Base-by-base conservation (phyloP, 768 basidiomycete species). In the Candolleomyces eurysporus region DNA sequence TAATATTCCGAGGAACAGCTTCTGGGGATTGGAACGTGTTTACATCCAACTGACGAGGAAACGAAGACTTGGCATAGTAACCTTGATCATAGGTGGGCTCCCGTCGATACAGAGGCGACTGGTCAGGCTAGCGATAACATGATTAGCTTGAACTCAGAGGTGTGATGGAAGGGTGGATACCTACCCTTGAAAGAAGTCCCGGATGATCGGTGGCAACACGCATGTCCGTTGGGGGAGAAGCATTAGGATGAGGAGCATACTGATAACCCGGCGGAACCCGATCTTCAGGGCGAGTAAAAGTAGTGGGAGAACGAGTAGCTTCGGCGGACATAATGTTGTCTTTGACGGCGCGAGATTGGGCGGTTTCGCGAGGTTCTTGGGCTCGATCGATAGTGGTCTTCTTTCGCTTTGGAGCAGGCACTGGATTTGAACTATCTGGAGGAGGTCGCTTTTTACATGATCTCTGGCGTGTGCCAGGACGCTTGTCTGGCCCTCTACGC, bases 401-500 rank as follows among this genome's bases (percentile, higher is more conserved):
- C 58, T 50, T 59, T 69, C 84, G 80, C 73, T 87, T 87, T 54
- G 80, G 71, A 26, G 26, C 26, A 60, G 82, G 76, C 60, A 84
- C 80, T 16, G 79, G 70, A 57, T 72, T 76, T 64, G 82, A 76
- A 57, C 78, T 82, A 63, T 87, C 85, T 42, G 81, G 75, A 40
- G 84, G 82, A 61, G 51, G 51, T 19, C 89, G 80, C 79, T 91
- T 92, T 84, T 92, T 92, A 82, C 90, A 92, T 59, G 88, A 88
- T 66, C 91, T 82, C 71, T 91, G 89, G 64, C 91, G 84, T 61
- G 90, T 92, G 31, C 91, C 91, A 61, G 91, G 91, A 68, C 84
- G 85, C 76, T 91, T 92, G 82, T 93, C 91, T 64, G 91, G 91
- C 3, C 92, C 92, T 63, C 91, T 83, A 63, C 92, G 86, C 75